Evolutionary conservation across 2,329 filamentous ascomycete genomes (phyloP), one percentile per base, ranked within the genome.

Genomic region (Monilinia vaccinii-corymbosi): DNA sequence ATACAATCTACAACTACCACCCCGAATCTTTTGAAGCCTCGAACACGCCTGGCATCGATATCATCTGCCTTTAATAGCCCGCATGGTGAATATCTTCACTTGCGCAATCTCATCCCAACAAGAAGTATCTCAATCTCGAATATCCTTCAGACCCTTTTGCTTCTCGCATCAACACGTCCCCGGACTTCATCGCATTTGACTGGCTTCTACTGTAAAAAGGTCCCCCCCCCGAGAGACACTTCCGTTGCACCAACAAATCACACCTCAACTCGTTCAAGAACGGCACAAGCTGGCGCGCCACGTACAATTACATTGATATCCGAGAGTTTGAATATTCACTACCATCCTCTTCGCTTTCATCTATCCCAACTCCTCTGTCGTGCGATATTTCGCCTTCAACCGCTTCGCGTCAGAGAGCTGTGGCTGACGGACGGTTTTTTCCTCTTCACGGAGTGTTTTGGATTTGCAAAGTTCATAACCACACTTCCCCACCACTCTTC

Each of bases 381-480:
- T 60, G 58, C 58, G 58, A 48, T 42, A 60, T 53, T 63, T 66
- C 63, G 64, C 64, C 60, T 62, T 55, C 58, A 66, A 66, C 65
- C 63, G 64, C 61, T 67, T 64, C 67, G 67, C 65, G 65, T 68
- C 60, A 63, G 64, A 67, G 63, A 62, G 66, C 62, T 65, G 67
- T 67, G 65, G 66, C 66, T 66, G 64, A 66, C 66, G 60, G 64
- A 62, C 46, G 48, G 56, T 55, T 56, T 61, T 61, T 31, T 46
- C 60, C 46, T 46, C 60, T 46, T 45, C 32, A 38, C n/a, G n/a
- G 21, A 28, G 47, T 45, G 60, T 65, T 67, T n/a, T n/a, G 38
- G 62, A 64, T 51, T 34, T 63, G 60, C 53, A 65, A 63, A 59
- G 47, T 56, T 47, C 45, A 47, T 56, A 46, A 61, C 44, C 50